Conservation (phyloP, 1,139 yeast species). For the Kodamaea arcana region DNA sequence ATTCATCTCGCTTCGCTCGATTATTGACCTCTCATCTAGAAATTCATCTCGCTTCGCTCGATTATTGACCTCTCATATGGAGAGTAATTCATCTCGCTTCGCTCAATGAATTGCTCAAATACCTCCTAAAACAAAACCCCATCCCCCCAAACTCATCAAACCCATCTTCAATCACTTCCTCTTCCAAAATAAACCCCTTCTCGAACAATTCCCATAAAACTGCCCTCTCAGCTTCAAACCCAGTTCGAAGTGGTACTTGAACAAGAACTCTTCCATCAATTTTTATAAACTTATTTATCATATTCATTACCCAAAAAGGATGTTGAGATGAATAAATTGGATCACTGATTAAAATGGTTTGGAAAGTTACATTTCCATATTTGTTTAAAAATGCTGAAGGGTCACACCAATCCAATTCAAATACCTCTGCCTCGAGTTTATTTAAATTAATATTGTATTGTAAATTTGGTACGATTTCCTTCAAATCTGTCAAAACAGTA, state of each 20-base stretch:
- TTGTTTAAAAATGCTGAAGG: slow-evolving; percentile 38
- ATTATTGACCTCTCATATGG: too few relatives aligned
- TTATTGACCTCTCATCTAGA: too few relatives aligned
- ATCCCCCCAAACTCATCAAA: slow-evolving; percentile 84
- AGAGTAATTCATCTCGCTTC: slow-evolving; percentile 1
- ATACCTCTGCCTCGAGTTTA: slow-evolving; percentile 23
- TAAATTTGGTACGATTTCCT: slow-evolving; percentile 71
- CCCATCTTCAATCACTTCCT: slow-evolving; percentile 50
- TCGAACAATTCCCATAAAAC: slow-evolving; percentile 53
- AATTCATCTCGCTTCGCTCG: too few relatives aligned
- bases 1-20: too few relatives aligned
- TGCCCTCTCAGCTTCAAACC: slow-evolving; percentile 62
- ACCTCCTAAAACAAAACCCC: slow-evolving; percentile 53
- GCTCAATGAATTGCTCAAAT: neutral
- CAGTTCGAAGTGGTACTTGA: slow-evolving; percentile 71
- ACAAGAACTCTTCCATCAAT: slow-evolving; percentile 49
- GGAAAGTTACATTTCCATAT: slow-evolving; percentile 32
- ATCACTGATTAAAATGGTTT: slow-evolving; percentile 72
- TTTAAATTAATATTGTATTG: slow-evolving; percentile 54
- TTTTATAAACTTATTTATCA: slow-evolving; percentile 47
- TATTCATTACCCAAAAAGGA: slow-evolving; percentile 65
- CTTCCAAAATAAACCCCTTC: slow-evolving; percentile 22
- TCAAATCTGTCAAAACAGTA: slow-evolving; percentile 69
- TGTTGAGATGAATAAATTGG: slow-evolving; percentile 84
- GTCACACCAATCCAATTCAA: slow-evolving; percentile 73